Evolutionary conservation across 2,329 filamentous ascomycete genomes (phyloP), one percentile per base, ranked within the genome.

Genomic region (Penicillium vulpinum): DNA sequence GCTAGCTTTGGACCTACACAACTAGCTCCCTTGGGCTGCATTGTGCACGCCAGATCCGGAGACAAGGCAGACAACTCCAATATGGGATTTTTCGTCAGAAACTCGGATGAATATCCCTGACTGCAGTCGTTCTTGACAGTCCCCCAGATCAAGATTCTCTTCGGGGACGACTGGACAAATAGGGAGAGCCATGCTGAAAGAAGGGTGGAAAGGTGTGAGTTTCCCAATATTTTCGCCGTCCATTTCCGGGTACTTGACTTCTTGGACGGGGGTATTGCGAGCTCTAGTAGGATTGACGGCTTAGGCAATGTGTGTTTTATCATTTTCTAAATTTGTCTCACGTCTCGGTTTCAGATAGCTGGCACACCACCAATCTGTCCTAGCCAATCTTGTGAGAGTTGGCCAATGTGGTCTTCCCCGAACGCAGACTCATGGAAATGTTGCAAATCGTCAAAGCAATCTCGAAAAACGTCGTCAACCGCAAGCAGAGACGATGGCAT

Each of bases 1-100:
- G 21, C 8, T 1, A 22, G n/a, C 15, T 69, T 70, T 54, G 68
- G 67, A 4, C 62, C 63, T 8, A 69, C 65, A 1, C 59, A 38
- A 26, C 58, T 52, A 11, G 66, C 54, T 4, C 69, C 66, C 0
- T 54, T 77, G 5, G 75, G 73, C 11, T 69, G 61, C 53, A 59
- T 77, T 11, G 73, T 73, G 9, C 71, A 71, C 47, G 73, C 69
- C 22, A 70, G 75, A 4, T 75, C 70, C 6, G 75, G 75, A 0
- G 79, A 81, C 54, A 81, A 81, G 53, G 77, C 72, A 0, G 71
- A 73, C 4, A 75, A 81, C 58, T 71, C 70, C 29, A 81, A 81
- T 52, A 70, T 79, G 10, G 79, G 78, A 0, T 75, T 81, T 60
- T 84, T 78, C 54, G 74, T 77, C 5, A 70, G 73, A 1, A 60